These are phyloP conservation scores for Aspergillus intermedius DNA, from an alignment of 2,329 filamentous ascomycete species.

Conservation along the genomic window DNA sequence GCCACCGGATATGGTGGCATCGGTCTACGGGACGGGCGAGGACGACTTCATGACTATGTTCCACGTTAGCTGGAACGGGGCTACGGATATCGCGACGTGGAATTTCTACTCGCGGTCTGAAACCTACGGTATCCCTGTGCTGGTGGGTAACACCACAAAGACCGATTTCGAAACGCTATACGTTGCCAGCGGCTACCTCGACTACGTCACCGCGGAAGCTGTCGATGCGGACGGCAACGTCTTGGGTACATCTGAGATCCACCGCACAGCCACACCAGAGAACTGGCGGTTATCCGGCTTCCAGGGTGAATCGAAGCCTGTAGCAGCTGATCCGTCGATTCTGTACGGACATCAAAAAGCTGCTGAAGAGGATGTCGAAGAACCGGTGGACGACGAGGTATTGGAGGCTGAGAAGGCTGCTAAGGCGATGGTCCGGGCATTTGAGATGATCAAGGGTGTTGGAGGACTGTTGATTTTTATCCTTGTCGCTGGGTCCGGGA, in stretches of 20 bases:
- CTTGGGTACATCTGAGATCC: constrained; percentile 21
- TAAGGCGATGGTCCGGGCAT: constrained; percentile 23
- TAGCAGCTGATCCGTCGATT: constrained; percentile 22
- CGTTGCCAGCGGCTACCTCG: constrained; percentile 23
- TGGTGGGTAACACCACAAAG: constrained; percentile 25
- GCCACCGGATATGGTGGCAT: constrained; percentile 27
- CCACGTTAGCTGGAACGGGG: constrained; percentile 44
- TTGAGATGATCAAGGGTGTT: constrained; percentile 24
- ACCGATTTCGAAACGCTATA: constrained; percentile 33
- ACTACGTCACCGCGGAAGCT: constrained; percentile 26
- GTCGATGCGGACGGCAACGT: constrained; percentile 19
- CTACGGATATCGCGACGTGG: constrained; percentile 42
- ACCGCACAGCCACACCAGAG: constrained; percentile 18
- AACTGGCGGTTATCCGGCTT: constrained; percentile 29
- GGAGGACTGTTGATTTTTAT: constrained; percentile 25
- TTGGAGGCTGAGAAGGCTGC: constrained; percentile 21
- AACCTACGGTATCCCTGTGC: constrained; percentile 5
- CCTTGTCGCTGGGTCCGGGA: constrained; percentile 16
- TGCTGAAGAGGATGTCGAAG: constrained; percentile 8
- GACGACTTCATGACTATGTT: constrained; percentile 19
- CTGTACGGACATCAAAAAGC: constrained; percentile 11
- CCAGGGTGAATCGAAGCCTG: constrained; percentile 14
- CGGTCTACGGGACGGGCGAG: constrained; percentile 22
- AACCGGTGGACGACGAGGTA: constrained; percentile 8
- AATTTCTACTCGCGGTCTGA: constrained; percentile 22